Evolutionary conservation across 208 protist genomes (phyloP).

Genomic region (Trypanosoma vivax): DNA sequence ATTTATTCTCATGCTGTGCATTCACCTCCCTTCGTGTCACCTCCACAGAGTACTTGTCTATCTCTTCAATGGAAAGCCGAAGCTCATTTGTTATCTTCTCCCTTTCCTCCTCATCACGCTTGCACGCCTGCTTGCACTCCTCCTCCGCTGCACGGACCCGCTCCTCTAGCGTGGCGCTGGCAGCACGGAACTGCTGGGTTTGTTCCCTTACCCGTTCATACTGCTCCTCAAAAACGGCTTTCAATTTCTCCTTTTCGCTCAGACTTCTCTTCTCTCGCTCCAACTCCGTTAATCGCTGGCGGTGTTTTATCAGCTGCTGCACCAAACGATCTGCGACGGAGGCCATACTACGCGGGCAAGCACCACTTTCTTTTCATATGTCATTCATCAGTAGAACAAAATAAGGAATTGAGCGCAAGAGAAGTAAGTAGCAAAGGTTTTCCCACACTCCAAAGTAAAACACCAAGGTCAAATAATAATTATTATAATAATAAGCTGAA

Average conservation of each 20-base stretch:
- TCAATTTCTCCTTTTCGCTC: constrained; percentile 23
- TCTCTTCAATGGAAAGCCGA: constrained; percentile 32
- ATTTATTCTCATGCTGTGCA: constrained; percentile 25
- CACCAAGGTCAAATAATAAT: too few relatives aligned
- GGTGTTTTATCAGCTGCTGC: constrained; percentile 45
- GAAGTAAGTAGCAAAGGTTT: too few relatives aligned
- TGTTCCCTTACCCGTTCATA: constrained; percentile 20
- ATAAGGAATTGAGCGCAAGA: too few relatives aligned
- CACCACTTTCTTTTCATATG: too few relatives aligned
- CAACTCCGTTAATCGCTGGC: constrained; percentile 34
- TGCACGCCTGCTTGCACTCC: constrained; percentile 31
- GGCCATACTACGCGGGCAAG: constrained; percentile 23
- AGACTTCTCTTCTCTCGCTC: constrained; percentile 32
- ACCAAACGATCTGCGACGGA: constrained; percentile 44
- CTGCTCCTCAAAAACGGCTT: constrained; percentile 24
- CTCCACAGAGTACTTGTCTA: constrained; percentile 33
- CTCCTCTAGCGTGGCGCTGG: constrained; percentile 34
- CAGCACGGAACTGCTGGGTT: constrained; percentile 28
- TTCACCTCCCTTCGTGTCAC: constrained; percentile 32
- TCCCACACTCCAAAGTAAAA: too few relatives aligned
- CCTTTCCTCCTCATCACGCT: constrained; percentile 34
- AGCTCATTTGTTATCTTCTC: constrained; percentile 32
- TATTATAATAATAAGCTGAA: too few relatives aligned
- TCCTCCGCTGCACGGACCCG: constrained; percentile 39
- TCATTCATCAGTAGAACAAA: too few relatives aligned